Evolutionary conservation across 305 asterid species (phyloP), one percentile per base, ranked within the genome.

Genomic region (Euphrasia arctica): DNA sequence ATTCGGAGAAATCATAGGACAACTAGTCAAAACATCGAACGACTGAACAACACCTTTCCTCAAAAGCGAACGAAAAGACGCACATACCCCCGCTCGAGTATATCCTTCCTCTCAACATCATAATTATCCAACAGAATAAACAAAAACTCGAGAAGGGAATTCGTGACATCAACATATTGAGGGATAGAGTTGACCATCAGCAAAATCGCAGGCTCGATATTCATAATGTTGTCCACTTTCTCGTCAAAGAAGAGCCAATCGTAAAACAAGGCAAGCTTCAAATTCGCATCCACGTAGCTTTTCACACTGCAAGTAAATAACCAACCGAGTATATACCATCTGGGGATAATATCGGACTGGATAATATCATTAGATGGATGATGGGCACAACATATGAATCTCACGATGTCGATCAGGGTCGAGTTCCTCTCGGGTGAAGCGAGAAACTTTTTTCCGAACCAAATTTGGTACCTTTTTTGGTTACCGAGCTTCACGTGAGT

Each of bases 281-380:
- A 67, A 78, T 87, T 89, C 36, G 96, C 92, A 72, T 80, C 80
- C 18, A 85, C 71, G 65, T 85, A 73, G 72, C 71, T 75, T 76
- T 72, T 83, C 85, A 73, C 50, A 58, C 82, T 76, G 13, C 66
- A 75, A 58, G 64, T 83, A 60, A 91, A 80, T 49, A 91, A 62
- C 98, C 96, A 91, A 66, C 95, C 98, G 10, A 87, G 65, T 31
- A 86, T 72, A 50, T 95, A 95, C 98, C 98, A 91, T 75, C 98
- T 81, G 4, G 85, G 98, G 61, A 85, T 74, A 25, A 87, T 72
- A 62, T 80, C 89, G 0, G 88, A 82, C n/a, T 75, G 81, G 67
- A 74, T 89, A 56, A 78, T 76, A 55, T 83, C 95, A 78, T 80
- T 82, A 56, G 88, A 62, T 59, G 97, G 92, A 76, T 85, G 88